These are phyloP conservation scores for Viridothelium virens DNA, from an alignment of 495 filamentous ascomycete genomes.

Conservation along the genomic window DNA sequence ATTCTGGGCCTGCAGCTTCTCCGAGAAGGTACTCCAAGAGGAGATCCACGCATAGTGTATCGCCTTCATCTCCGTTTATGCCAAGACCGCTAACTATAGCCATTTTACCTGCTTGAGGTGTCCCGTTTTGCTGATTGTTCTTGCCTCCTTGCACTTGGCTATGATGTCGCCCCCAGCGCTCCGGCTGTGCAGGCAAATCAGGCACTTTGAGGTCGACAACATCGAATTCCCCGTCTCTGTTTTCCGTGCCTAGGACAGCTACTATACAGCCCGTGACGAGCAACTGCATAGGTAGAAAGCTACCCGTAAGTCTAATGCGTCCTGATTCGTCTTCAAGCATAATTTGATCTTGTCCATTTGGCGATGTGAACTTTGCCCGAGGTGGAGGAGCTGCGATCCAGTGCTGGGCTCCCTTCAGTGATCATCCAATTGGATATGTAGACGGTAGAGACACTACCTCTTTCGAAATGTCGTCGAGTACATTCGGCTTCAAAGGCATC, in stretches of 20 bases:
- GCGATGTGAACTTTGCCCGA: slow-evolving; percentile 62
- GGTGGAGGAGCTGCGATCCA: slow-evolving; percentile 78
- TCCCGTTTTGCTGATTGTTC: slow-evolving; percentile 39
- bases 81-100: slow-evolving; percentile 83
- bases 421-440: neutral
- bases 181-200: slow-evolving; percentile 72
- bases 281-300: slow-evolving; percentile 51
- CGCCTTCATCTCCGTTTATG: slow-evolving; percentile 63
- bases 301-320: slow-evolving; percentile 72
- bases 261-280: slow-evolving; percentile 88
- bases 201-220: slow-evolving; percentile 83
- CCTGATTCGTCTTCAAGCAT: slow-evolving; percentile 97
- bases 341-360: slow-evolving; percentile 54
- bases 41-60: slow-evolving; percentile 65
- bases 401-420: slow-evolving; percentile 43
- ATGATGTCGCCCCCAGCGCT: slow-evolving; percentile 60
- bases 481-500: slow-evolving; percentile 92
- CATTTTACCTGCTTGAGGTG: slow-evolving; percentile 45
- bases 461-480: slow-evolving; percentile 89
- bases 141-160: slow-evolving; percentile 35
- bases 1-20: slow-evolving; percentile 54
- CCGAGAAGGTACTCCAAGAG: slow-evolving; percentile 83
- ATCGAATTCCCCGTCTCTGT: slow-evolving; percentile 82
- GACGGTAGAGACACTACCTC: slow-evolving; percentile 49
- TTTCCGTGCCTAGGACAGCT: slow-evolving; percentile 88